phyloP scores from a whole-genome alignment of 345 rosid species.

The Populus euphratica region DNA sequence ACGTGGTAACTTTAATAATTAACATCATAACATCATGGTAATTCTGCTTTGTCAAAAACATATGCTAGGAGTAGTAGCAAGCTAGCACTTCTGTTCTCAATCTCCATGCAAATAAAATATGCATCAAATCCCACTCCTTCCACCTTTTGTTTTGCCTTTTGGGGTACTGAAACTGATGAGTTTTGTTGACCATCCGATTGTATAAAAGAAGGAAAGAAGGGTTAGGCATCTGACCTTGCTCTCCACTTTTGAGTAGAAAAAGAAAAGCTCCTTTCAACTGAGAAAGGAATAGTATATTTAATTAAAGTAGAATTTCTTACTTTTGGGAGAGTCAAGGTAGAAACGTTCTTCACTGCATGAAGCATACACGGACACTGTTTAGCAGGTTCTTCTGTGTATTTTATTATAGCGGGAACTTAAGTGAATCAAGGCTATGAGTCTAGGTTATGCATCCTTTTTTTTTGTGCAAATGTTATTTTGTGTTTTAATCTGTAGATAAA shows the following conservation, averaged over 20 bases:
- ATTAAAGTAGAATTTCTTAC: neutral
- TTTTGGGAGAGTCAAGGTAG: neutral
- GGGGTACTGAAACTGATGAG: neutral
- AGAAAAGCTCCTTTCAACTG: neutral
- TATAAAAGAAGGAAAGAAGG: neutral
- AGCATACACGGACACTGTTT: neutral
- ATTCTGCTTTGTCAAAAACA: neutral
- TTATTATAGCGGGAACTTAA: neutral
- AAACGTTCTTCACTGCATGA: neutral
- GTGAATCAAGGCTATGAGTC: neutral
- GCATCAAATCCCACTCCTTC: constrained; percentile 21
- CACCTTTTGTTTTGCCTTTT: constrained; percentile 13
- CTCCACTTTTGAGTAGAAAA: neutral
- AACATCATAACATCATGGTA: neutral
- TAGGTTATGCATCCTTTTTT: neutral
- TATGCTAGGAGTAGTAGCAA: neutral
- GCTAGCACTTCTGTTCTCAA: neutral
- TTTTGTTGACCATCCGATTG: neutral
- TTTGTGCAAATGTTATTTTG: neutral
- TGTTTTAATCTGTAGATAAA: neutral
- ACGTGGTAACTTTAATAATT: neutral
- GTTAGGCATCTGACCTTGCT: neutral
- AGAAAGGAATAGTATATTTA: neutral
- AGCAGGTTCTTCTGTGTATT: neutral
- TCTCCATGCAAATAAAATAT: constrained; percentile 2